Conservation (phyloP, 257 asterid species). For the Solanum chaucha region DNA sequence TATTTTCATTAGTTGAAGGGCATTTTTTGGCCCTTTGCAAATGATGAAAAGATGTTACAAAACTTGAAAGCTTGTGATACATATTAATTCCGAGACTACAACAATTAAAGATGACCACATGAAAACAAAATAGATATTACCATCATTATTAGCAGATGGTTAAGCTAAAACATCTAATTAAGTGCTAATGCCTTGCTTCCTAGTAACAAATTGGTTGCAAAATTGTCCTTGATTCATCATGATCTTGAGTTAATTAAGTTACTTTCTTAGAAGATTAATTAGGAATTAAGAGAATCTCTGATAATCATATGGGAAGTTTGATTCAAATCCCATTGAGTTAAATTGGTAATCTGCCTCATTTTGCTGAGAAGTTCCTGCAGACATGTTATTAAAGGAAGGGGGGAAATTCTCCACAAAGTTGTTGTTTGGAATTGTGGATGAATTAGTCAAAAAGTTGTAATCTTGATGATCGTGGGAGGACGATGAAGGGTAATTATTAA, state of each 20-base stretch:
- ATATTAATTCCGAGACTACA: not conserved
- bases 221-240: not conserved
- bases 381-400: not conserved
- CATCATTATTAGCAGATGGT: not conserved
- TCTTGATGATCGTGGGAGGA: slow-evolving; percentile 9
- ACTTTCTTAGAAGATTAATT: not conserved
- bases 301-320: slow-evolving; percentile 26
- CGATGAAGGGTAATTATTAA: slow-evolving; percentile 4
- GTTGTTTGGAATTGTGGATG: not conserved
- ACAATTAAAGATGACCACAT: not conserved
- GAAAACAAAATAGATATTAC: not conserved
- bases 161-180: not conserved
- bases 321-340: slow-evolving; percentile 25
- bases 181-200: not conserved
- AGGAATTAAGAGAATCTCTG: slow-evolving; percentile 10
- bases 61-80: not conserved
- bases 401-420: not conserved
- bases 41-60: not conserved
- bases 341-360: slow-evolving; percentile 15
- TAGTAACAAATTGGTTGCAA: not conserved
- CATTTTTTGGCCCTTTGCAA: not conserved
- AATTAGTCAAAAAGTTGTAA: not conserved
- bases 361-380: slow-evolving; percentile 3
- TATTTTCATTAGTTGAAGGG: not conserved
- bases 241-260: not conserved